A percentile compares a stretch with the other conserved stretches of the same genome.
phyloP scores from a whole-genome alignment of 768 basidiomycete genomes.

The Hemileccinum impolitum region DNA sequence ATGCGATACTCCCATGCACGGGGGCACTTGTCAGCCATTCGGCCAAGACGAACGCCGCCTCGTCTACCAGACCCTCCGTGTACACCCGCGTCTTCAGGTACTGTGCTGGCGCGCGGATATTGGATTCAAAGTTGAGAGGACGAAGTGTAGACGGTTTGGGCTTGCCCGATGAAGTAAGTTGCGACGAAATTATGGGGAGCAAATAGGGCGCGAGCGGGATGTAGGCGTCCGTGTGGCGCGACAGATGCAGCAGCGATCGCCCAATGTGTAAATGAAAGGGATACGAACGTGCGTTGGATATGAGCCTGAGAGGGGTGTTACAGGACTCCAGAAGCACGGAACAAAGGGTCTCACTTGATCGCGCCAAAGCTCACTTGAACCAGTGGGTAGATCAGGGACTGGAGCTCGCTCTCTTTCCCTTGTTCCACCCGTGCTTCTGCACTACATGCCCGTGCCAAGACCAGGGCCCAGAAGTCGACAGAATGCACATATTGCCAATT shows the following conservation, averaged over 20 bases:
- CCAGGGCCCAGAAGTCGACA: conserved; percentile 93
- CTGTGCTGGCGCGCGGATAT: conserved; percentile 83
- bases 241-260: conserved; percentile 83
- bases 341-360: conserved; percentile 61
- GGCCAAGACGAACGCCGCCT: conserved; percentile 70
- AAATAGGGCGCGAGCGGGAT: conserved; percentile 86
- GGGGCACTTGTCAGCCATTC: conserved; percentile 74
- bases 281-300: conserved; percentile 87
- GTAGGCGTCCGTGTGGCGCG: conserved; percentile 78
- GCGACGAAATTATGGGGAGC: conserved; percentile 79
- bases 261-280: conserved; percentile 93
- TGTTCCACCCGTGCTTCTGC: conserved; percentile 48
- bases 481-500: conserved; percentile 99
- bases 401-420: conserved; percentile 69
- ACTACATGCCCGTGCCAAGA: conserved; percentile 80
- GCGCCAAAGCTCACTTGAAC: conserved; percentile 93
- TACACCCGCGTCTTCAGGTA: conserved; percentile 89
- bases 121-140: conserved; percentile 84
- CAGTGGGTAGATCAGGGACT: conserved; percentile 90
- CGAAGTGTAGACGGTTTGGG: conserved; percentile 83
- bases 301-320: conserved; percentile 55
- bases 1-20: conserved; percentile 84
- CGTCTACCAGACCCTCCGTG: conserved; percentile 78
- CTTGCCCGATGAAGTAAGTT: conserved; percentile 62
- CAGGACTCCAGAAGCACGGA: not conserved